Conservation (phyloP, 2,329 filamentous ascomycete genomes). For the Chaetomium globosum region DNA sequence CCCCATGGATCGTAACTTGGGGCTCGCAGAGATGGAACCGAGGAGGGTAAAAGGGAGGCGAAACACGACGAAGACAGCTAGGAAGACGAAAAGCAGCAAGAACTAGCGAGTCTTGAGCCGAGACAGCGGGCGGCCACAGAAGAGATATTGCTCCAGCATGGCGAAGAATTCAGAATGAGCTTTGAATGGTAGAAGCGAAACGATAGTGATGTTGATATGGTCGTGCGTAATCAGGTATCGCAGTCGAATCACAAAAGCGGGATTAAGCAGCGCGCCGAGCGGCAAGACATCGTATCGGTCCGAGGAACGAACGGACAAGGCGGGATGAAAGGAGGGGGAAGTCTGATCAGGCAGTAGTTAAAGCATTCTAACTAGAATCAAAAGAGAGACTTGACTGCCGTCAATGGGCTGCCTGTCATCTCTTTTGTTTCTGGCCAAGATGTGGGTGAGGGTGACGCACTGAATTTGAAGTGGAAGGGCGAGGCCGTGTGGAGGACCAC, state of each 20-base stretch:
- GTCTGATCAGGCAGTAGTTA: not conserved
- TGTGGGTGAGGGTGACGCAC: constrained; percentile 38
- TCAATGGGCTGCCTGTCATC: not conserved
- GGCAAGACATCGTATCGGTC: not conserved
- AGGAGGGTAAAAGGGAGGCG: constrained; percentile 57
- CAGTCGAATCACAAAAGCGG: not conserved
- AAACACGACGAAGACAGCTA: constrained; percentile 58
- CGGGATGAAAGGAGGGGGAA: not conserved
- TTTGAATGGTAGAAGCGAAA: not conserved
- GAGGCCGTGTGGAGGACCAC: constrained; percentile 64
- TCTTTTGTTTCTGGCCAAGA: not conserved
- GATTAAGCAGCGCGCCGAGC: not conserved
- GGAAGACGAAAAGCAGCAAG: constrained; percentile 53
- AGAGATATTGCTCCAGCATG: constrained; percentile 52
- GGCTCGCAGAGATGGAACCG: constrained; percentile 51
- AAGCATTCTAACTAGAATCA: not conserved
- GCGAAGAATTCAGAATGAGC: constrained; percentile 11
- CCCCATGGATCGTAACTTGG: constrained; percentile 54
- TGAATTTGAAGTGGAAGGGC: constrained; percentile 59
- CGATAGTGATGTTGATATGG: not conserved
- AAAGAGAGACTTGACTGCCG: constrained; percentile 3
- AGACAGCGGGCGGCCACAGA: constrained; percentile 54
- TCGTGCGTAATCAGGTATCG: not conserved
- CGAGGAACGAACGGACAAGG: not conserved
- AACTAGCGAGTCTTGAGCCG: constrained; percentile 57